Percentiles rank a stretch among this genome's conserved stretches.
These are phyloP conservation scores for Phascolomyces articulosus DNA, from an alignment of 371 early-diverging fungal species.

Conservation along the genomic window DNA sequence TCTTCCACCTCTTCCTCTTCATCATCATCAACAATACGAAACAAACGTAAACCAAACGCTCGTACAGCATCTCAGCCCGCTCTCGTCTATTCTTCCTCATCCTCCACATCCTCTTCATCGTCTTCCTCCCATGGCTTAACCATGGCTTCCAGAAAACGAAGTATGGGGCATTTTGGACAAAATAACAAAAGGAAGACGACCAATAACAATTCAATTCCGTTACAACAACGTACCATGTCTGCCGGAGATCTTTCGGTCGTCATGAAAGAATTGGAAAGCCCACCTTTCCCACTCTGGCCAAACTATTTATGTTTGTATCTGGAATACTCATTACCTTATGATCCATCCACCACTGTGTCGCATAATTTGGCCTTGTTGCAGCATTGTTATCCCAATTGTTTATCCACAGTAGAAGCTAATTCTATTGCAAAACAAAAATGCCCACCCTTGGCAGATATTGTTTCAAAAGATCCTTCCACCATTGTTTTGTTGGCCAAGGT, in stretches of 20 bases:
- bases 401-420: conserved; percentile 21
- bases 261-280: conserved; percentile 8
- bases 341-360: conserved; percentile 33
- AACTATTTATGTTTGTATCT: conserved; percentile 52
- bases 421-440: conserved; percentile 36
- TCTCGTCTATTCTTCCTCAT: conserved; percentile 5
- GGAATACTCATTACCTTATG: conserved; percentile 42
- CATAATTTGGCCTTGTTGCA: conserved; percentile 46
- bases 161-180: background rate
- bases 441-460: conserved; percentile 30
- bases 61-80: conserved; percentile 8
- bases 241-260: conserved; percentile 7
- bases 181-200: background rate
- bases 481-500: conserved; percentile 31
- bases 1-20: background rate
- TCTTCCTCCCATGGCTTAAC: background rate
- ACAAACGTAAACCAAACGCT: background rate
- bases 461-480: conserved; percentile 8
- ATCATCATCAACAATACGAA: conserved; percentile 10
- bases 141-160: background rate
- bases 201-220: background rate
- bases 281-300: conserved; percentile 36
- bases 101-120: conserved; percentile 7
- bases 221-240: conserved; percentile 8
- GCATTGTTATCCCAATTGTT: conserved; percentile 39